A percentile compares a stretch with the other conserved stretches of the same genome.
These are phyloP conservation scores for Staphylotrichum longicolle DNA, from an alignment of 495 filamentous ascomycete genomes.

Conservation along the genomic window DNA sequence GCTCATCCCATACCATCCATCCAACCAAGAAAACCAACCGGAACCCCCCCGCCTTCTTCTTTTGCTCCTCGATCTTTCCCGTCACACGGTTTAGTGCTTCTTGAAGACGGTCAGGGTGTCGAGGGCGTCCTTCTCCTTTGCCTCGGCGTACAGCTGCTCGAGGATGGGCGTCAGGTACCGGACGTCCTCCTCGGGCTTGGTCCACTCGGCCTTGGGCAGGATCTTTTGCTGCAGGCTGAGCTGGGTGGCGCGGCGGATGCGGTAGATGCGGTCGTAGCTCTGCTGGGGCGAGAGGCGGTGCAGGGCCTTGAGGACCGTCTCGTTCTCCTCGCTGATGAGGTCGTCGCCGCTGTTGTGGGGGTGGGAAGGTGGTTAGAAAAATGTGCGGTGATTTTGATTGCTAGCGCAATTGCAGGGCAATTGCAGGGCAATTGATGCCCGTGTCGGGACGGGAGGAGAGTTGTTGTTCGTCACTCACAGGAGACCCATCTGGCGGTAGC, in stretches of 20 bases:
- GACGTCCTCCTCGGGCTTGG: slow-evolving; percentile 47
- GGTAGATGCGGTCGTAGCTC: slow-evolving; percentile 94
- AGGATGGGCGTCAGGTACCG: slow-evolving; percentile 37
- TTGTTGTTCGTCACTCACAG: slow-evolving; percentile 55
- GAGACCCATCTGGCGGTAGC: slow-evolving; percentile 91
- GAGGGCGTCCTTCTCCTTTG: slow-evolving; percentile 74
- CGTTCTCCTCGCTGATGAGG: slow-evolving; percentile 85
- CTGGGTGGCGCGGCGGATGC: slow-evolving; percentile 92
- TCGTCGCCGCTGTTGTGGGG: slow-evolving; percentile 72
- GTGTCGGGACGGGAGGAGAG: background rate
- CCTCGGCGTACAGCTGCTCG: slow-evolving; percentile 60
- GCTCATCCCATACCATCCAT: background rate
- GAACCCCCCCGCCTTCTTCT: background rate
- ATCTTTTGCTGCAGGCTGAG: slow-evolving; percentile 70
- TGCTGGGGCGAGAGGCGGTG: slow-evolving; percentile 87
- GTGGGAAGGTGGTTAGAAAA: background rate
- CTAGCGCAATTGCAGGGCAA: background rate
- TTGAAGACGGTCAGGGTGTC: slow-evolving; percentile 72
- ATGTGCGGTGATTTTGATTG: no score
- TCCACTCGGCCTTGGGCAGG: slow-evolving; percentile 79
- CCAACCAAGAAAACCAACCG: background rate
- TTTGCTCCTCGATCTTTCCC: background rate
- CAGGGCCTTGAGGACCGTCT: slow-evolving; percentile 78
- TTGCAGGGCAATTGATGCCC: background rate
- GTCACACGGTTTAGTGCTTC: slow-evolving; percentile 39